phyloP scores from a whole-genome alignment of 345 rosid genomes.

The Boechera stricta region DNA sequence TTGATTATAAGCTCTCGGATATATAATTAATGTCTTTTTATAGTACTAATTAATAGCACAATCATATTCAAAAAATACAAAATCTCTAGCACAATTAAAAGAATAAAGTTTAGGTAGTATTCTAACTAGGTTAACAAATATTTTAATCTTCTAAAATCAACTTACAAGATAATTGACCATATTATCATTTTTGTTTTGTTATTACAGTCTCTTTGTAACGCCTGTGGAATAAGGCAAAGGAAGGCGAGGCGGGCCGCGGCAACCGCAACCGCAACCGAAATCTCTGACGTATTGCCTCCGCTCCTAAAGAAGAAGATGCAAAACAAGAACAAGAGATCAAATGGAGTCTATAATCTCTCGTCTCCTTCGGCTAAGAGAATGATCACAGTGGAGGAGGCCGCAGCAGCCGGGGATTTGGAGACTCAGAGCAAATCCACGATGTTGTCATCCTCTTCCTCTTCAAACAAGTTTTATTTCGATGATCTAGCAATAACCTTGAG shows the following conservation, averaged over 20 bases:
- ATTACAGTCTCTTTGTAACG: constrained; percentile 89
- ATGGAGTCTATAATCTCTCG: neutral
- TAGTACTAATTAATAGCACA: constrained; percentile 2
- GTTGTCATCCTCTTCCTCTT: constrained; percentile 24
- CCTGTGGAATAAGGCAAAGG: constrained; percentile 92
- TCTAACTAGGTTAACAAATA: neutral
- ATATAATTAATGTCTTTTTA: neutral
- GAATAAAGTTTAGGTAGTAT: neutral
- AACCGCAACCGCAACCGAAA: constrained; percentile 41
- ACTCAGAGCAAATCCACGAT: constrained; percentile 24
- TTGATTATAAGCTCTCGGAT: neutral
- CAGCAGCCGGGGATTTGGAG: neutral
- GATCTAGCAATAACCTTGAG: constrained; percentile 67
- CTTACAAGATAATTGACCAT: neutral
- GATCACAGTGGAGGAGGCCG: neutral
- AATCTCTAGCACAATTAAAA: neutral
- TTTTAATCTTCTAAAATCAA: neutral
- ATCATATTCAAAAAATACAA: neutral
- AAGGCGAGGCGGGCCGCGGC: constrained; percentile 80
- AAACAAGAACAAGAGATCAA: constrained; percentile 37
- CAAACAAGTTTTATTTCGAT: constrained; percentile 58
- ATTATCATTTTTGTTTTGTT: neutral
- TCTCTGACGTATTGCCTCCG: constrained; percentile 10
- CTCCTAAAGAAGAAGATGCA: constrained; percentile 33
- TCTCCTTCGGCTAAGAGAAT: constrained; percentile 15